phyloP scores from a whole-genome alignment of 352 stramenopile genomes.

The Phytophthora pinifolia region DNA sequence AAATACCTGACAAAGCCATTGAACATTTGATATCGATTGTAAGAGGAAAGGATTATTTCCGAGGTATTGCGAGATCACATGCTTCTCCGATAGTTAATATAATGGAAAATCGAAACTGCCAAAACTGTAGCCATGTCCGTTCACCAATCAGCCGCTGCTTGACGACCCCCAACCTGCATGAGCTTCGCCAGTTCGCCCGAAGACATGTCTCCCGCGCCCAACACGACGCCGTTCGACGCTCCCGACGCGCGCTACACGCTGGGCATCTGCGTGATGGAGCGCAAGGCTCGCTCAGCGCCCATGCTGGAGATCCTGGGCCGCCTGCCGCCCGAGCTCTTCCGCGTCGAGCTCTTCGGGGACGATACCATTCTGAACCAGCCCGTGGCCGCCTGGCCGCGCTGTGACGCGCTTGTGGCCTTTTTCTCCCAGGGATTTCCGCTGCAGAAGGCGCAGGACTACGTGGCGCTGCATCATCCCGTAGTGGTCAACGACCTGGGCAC shows the following conservation, averaged over 20 bases:
- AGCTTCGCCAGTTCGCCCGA: slow-evolving; percentile 1
- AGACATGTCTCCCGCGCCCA: background rate
- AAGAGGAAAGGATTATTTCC: no score
- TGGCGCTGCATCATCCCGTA: slow-evolving; percentile 92
- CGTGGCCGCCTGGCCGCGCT: slow-evolving; percentile 93
- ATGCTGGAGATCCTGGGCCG: slow-evolving; percentile 96
- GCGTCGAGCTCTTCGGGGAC: slow-evolving; percentile 98
- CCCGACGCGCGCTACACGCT: slow-evolving; percentile 60
- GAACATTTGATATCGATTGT: no score
- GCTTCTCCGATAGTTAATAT: no score
- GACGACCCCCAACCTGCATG: slow-evolving; percentile 11
- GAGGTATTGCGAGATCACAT: no score
- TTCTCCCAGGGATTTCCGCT: slow-evolving; percentile 98
- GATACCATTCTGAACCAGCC: slow-evolving; percentile 93
- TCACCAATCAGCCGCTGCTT: slow-evolving; percentile 6
- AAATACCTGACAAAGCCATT: no score
- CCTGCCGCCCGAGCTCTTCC: slow-evolving; percentile 89
- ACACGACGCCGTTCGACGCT: slow-evolving; percentile 24
- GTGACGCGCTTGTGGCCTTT: slow-evolving; percentile 98
- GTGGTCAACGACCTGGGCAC: slow-evolving; percentile 97
- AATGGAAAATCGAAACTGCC: no score
- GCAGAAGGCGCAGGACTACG: slow-evolving; percentile 97
- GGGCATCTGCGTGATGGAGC: slow-evolving; percentile 98
- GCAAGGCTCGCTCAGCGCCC: slow-evolving; percentile 94
- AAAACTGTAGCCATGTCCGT: no score